Evolutionary conservation across 352 stramenopile species (phyloP).

Genomic region (Pythium dissimile): DNA sequence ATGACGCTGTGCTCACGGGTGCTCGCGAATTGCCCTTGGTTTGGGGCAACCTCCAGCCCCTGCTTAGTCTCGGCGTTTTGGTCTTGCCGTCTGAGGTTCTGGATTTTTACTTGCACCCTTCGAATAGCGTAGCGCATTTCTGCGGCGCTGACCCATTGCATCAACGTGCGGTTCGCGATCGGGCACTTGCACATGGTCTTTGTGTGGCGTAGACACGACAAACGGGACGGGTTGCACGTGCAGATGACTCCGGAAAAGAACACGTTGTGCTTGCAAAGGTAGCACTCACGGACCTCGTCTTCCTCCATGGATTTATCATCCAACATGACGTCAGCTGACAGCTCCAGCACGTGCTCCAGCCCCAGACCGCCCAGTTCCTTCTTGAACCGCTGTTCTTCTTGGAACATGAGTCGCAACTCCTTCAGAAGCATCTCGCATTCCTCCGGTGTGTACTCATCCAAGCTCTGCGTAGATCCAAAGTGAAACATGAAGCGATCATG

Average conservation of each 20-base stretch:
- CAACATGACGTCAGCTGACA: slow-evolving; percentile 63
- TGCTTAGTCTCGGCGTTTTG: background rate
- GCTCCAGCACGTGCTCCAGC: slow-evolving; percentile 50
- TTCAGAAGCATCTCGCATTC: slow-evolving; percentile 68
- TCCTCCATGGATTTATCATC: slow-evolving; percentile 71
- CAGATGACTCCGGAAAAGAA: slow-evolving; percentile 82
- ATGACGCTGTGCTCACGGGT: slow-evolving; percentile 2
- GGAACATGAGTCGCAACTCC: slow-evolving; percentile 63
- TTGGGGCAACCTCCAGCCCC: background rate
- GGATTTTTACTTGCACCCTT: slow-evolving; percentile 65
- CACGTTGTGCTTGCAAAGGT: slow-evolving; percentile 67
- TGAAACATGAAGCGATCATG: slow-evolving; percentile 83
- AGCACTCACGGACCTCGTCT: slow-evolving; percentile 71
- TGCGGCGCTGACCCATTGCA: slow-evolving; percentile 62
- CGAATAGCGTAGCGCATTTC: slow-evolving; percentile 72
- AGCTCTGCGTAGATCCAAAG: slow-evolving; percentile 58
- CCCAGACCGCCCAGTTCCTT: slow-evolving; percentile 40
- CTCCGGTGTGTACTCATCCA: slow-evolving; percentile 52
- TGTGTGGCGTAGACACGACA: slow-evolving; percentile 63
- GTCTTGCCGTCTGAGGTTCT: slow-evolving; percentile 17
- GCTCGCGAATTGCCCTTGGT: background rate
- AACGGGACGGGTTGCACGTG: slow-evolving; percentile 45
- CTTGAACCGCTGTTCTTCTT: slow-evolving; percentile 65
- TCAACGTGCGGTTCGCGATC: slow-evolving; percentile 46
- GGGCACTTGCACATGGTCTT: slow-evolving; percentile 64